Conservation (phyloP, 2,329 filamentous ascomycete genomes). For the Emmonsiellopsis sp. region DNA sequence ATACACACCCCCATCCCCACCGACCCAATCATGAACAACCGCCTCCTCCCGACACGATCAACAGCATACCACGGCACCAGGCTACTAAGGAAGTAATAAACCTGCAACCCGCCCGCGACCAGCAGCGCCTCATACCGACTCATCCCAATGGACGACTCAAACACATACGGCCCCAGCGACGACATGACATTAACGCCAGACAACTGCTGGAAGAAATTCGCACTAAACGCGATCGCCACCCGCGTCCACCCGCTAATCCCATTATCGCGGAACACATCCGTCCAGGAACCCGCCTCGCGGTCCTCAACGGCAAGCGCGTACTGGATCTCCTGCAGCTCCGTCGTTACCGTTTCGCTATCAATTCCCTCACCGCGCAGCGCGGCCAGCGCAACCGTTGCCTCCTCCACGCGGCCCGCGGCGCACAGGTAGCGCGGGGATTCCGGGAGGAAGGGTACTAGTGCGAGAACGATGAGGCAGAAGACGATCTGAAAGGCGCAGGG, state of each 20-base stretch:
- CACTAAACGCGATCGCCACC: conserved; percentile 11
- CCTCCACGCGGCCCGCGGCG: conserved; percentile 12
- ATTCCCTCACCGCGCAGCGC: conserved; percentile 7
- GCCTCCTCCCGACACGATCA: conserved; percentile 13
- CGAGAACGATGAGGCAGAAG: conserved; percentile 12
- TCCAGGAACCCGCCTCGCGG: conserved; percentile 15
- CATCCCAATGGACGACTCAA: conserved; percentile 37
- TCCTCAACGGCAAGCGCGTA: conserved; percentile 10
- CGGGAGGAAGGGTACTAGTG: conserved; percentile 15
- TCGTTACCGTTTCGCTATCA: conserved; percentile 14
- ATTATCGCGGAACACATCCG: conserved; percentile 15
- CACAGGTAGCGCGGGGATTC: conserved; percentile 20
- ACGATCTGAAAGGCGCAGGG: conserved; percentile 18
- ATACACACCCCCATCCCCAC: conserved; percentile 19
- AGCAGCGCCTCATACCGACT: conserved; percentile 22
- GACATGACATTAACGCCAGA: conserved; percentile 15
- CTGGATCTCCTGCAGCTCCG: conserved; percentile 14
- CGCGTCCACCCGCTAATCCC: conserved; percentile 13
- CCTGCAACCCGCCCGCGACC: conserved; percentile 28
- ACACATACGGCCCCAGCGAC: conserved; percentile 26
- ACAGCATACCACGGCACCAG: conserved; percentile 23
- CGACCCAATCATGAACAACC: conserved; percentile 13
- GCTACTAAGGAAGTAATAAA: conserved; percentile 27
- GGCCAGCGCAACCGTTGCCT: conserved; percentile 13
- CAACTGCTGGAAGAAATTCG: conserved; percentile 16